Evolutionary conservation across 2,329 filamentous ascomycete species (phyloP), one percentile per base, ranked within the genome.

Genomic region (Fusarium foetens): DNA sequence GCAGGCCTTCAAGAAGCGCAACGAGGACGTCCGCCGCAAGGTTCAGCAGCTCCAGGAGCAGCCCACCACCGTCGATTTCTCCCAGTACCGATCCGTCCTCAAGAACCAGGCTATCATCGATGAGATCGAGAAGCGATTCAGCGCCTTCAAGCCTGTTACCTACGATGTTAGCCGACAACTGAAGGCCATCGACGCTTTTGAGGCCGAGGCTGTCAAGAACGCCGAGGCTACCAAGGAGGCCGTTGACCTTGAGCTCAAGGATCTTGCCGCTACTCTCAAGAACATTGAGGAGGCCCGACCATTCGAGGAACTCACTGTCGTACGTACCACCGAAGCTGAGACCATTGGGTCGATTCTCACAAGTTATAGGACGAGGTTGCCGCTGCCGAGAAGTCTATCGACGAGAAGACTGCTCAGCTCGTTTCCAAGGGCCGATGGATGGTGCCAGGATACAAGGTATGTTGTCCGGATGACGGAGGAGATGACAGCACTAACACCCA

Each of bases 1-100:
- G 71, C 92, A 95, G 84, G 90, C 94, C 76, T 99, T 99, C 92
- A 99, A 99, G 91, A 96, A 97, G 91, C 95, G 96, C 87, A 98
- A 98, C 89, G 96, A 99, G 83, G 95, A 98, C 83, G 95, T 94
- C 82, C 95, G 95, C 86, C 95, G 96, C 88, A 95, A 95, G 87
- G 89, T 99, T 71, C 91, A 93, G 84, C 80, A 90, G 72, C 94
- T 99, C 66, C 91, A 90, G 73, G 94, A 97, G 85, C 91, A 93
- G 83, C 87, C 95, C 75, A 94, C 94, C 80, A 90, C 90, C 66
- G 90, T 99, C 86, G 94, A 99, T 89, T 98, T 99, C 86, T 84
- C 90, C 77, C 90, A 95, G 85, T 99, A 98, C 93, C 94, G 95
- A 85, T 88, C 88, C 81, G 81, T 93, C 78, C 91, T 99, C 79